phyloP scores from a whole-genome alignment of 352 stramenopile genomes.

The Bremia lactucae region DNA sequence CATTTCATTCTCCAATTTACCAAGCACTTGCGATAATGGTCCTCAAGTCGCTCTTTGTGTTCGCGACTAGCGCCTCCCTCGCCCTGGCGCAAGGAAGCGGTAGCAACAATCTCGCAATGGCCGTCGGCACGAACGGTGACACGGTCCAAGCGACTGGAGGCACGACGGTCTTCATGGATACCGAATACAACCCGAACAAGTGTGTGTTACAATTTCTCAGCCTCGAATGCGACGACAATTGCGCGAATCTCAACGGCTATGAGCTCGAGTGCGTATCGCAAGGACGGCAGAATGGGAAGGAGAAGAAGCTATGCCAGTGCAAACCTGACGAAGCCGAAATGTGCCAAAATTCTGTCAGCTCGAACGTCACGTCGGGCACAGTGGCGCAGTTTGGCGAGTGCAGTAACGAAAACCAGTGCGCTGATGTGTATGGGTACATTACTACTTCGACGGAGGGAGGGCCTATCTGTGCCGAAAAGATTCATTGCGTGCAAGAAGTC shows the following conservation, averaged over 20 bases:
- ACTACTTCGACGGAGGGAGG: constrained; percentile 32
- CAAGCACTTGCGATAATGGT: constrained; percentile 3
- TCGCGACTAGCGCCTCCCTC: constrained; percentile 3
- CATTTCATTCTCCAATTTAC: constrained; percentile 17
- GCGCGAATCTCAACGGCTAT: constrained; percentile 59
- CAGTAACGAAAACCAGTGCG: constrained; percentile 31
- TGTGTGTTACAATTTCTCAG: constrained; percentile 63
- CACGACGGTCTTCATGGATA: constrained; percentile 48
- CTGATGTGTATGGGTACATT: constrained; percentile 60
- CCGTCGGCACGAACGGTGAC: constrained; percentile 44
- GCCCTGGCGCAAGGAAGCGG: constrained; percentile 2
- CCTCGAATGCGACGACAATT: constrained; percentile 48
- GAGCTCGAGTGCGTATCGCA: constrained; percentile 51
- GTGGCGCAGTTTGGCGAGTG: constrained; percentile 63
- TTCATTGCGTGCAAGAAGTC: constrained; percentile 62
- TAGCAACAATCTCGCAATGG: constrained; percentile 32
- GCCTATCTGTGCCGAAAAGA: constrained; percentile 52
- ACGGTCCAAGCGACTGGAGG: constrained; percentile 35
- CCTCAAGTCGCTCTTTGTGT: constrained; percentile 8
- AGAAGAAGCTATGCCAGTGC: constrained; percentile 65
- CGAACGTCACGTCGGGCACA: constrained; percentile 21
- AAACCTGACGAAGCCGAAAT: constrained; percentile 20
- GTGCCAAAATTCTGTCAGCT: constrained; percentile 43
- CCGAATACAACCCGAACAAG: constrained; percentile 56
- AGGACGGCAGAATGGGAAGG: constrained; percentile 44